phyloP scores from a whole-genome alignment of 2,329 filamentous ascomycete genomes.

The Cercospora beticola region DNA sequence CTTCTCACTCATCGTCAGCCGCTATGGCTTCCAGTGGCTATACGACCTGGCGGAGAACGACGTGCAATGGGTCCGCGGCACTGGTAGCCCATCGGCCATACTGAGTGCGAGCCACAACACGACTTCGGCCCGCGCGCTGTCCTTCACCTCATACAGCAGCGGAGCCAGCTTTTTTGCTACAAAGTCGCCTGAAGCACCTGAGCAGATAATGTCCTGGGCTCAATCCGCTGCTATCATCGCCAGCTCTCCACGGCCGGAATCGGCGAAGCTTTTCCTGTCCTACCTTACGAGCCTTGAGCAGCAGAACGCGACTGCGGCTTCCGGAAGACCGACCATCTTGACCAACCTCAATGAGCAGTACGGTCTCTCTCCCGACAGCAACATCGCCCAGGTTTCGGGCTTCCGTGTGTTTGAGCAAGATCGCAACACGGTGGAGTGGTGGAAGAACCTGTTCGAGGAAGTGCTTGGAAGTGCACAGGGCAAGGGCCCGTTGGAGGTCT shows the following conservation, averaged over 20 bases:
- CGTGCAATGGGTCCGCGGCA: constrained; percentile 54
- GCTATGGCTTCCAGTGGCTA: constrained; percentile 50
- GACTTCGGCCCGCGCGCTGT: constrained; percentile 20
- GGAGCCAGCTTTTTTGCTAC: background rate
- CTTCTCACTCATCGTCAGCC: constrained; percentile 47
- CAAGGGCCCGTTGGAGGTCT: constrained; percentile 17
- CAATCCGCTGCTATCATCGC: constrained; percentile 50
- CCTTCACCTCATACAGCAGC: constrained; percentile 18
- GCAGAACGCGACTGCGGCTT: constrained; percentile 11
- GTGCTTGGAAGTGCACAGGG: constrained; percentile 25
- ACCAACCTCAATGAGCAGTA: constrained; percentile 16
- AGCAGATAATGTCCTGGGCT: constrained; percentile 48
- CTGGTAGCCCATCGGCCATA: constrained; percentile 43
- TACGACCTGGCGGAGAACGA: constrained; percentile 49
- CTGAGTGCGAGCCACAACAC: constrained; percentile 26
- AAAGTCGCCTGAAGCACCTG: constrained; percentile 24
- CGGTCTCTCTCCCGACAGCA: constrained; percentile 11
- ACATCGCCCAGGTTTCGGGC: constrained; percentile 17
- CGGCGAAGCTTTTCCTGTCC: constrained; percentile 50
- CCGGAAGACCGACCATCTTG: constrained; percentile 1
- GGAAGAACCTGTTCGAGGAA: constrained; percentile 29
- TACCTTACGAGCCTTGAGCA: constrained; percentile 30
- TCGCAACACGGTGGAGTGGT: constrained; percentile 24
- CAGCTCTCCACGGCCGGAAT: constrained; percentile 48
- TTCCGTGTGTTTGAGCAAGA: constrained; percentile 22